A percentile compares a stretch with the other conserved stretches of the same genome.
Conservation (phyloP, 2,329 filamentous ascomycete species). For the Fusarium stilboides region DNA sequence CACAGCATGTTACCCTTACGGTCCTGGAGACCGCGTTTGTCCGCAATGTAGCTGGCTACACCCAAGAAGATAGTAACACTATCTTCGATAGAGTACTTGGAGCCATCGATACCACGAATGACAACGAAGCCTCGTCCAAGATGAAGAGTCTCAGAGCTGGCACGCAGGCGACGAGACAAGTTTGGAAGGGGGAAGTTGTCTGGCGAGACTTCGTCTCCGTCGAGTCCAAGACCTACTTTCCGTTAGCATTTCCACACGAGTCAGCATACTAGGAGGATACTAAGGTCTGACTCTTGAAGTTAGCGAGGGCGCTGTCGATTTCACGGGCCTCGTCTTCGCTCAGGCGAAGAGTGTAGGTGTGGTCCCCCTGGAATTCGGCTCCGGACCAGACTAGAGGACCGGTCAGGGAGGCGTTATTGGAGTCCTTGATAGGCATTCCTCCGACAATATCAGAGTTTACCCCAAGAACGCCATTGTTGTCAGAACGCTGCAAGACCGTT, state of each 20-base stretch:
- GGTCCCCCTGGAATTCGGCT: constrained; percentile 34
- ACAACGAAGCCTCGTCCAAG: constrained; percentile 66
- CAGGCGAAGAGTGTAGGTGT: constrained; percentile 39
- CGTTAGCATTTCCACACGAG: constrained; percentile 30
- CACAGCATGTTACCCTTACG: constrained; percentile 64
- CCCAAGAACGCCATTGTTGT: constrained; percentile 13
- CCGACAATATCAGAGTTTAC: constrained; percentile 30
- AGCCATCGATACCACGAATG: constrained; percentile 67
- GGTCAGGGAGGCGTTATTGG: constrained; percentile 22
- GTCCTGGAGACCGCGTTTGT: constrained; percentile 66
- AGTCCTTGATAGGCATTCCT: constrained; percentile 19
- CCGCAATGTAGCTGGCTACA: constrained; percentile 69
- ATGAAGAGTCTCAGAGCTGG: constrained; percentile 57
- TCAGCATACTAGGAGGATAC: background rate
- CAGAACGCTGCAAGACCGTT: constrained; percentile 10
- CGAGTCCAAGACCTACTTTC: constrained; percentile 35
- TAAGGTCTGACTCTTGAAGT: constrained; percentile 49
- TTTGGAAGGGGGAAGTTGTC: constrained; percentile 60
- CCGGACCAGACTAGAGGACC: constrained; percentile 49
- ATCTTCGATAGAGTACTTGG: constrained; percentile 66
- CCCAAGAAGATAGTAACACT: constrained; percentile 70
- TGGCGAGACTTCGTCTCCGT: constrained; percentile 38
- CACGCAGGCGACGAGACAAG: constrained; percentile 54
- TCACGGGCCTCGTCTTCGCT: constrained; percentile 35
- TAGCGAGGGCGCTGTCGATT: constrained; percentile 46